Conservation (phyloP, 2,329 filamentous ascomycete genomes). For the Pyrenochaeta sp. region DNA sequence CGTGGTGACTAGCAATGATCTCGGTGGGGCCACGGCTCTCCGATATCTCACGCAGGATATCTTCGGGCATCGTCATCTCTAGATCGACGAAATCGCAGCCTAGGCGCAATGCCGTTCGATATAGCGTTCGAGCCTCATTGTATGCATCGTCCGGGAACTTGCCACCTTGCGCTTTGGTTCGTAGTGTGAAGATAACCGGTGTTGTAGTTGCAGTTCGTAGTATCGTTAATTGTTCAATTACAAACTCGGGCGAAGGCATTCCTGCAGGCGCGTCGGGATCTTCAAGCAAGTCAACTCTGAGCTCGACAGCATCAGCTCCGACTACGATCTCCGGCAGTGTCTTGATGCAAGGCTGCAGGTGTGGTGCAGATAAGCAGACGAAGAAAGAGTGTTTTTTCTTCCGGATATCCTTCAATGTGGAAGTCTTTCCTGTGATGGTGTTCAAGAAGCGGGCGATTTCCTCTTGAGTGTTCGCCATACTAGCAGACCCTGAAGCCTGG, state of each 20-base stretch:
- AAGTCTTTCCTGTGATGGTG: constrained; percentile 69
- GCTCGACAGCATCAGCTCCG: constrained; percentile 90
- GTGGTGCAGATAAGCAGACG: constrained; percentile 85
- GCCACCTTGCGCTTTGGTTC: constrained; percentile 86
- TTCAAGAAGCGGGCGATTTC: constrained; percentile 79
- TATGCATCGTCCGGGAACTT: constrained; percentile 81
- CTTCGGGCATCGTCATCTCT: constrained; percentile 84
- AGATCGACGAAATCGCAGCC: constrained; percentile 93
- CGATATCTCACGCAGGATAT: constrained; percentile 74
- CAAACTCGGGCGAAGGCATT: constrained; percentile 74
- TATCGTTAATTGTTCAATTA: constrained; percentile 82
- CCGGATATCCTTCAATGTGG: constrained; percentile 65
- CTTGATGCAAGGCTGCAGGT: constrained; percentile 69
- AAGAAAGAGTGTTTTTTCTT: constrained; percentile 84
- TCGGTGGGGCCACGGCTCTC: constrained; percentile 76
- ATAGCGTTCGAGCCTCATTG: constrained; percentile 76
- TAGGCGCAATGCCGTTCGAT: constrained; percentile 79
- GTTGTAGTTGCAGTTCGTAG: constrained; percentile 75
- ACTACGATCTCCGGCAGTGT: constrained; percentile 77
- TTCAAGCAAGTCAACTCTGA: constrained; percentile 88
- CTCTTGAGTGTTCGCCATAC: constrained; percentile 63
- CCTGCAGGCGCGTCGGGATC: constrained; percentile 69
- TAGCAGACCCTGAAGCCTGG: constrained; percentile 65
- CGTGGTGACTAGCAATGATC: constrained; percentile 96
- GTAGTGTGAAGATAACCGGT: constrained; percentile 91